Conservation (phyloP, 129 eudicot genomes). For the Saposhnikovia divaricata region DNA sequence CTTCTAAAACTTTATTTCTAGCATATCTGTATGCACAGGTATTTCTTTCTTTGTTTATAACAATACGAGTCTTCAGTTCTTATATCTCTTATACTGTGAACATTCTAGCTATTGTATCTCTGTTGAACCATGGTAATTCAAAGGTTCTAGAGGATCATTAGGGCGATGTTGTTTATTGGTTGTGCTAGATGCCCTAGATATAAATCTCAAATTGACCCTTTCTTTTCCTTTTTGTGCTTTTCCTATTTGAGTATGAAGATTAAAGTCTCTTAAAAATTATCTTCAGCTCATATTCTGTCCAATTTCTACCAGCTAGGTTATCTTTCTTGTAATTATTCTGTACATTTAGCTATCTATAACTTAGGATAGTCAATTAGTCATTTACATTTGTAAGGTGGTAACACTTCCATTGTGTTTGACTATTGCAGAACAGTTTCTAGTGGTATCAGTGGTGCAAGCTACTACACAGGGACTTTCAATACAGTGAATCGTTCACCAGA, state of each 20-base stretch:
- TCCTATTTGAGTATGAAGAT: neutral
- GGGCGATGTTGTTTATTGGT: neutral
- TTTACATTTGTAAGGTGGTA: constrained; percentile 8
- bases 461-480: constrained; percentile 96
- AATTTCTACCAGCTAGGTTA: neutral
- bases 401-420: constrained; percentile 19
- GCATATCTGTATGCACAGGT: neutral
- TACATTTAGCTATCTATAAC: neutral
- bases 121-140: neutral
- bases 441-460: constrained; percentile 99
- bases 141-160: neutral
- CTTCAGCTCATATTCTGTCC: neutral
- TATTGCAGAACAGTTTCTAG: constrained; percentile 99
- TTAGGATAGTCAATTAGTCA: neutral
- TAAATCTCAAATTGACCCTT: neutral
- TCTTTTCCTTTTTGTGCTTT: neutral
- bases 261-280: neutral
- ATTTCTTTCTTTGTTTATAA: neutral
- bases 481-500: constrained; percentile 98
- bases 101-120: neutral
- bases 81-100: neutral
- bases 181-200: neutral
- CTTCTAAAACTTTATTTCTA: neutral
- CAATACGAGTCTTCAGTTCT: neutral
- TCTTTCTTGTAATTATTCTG: neutral